Evolutionary conservation across 192 early-diverging fungal species (phyloP), one percentile per base, ranked within the genome.

Genomic region (Podila epigama): DNA sequence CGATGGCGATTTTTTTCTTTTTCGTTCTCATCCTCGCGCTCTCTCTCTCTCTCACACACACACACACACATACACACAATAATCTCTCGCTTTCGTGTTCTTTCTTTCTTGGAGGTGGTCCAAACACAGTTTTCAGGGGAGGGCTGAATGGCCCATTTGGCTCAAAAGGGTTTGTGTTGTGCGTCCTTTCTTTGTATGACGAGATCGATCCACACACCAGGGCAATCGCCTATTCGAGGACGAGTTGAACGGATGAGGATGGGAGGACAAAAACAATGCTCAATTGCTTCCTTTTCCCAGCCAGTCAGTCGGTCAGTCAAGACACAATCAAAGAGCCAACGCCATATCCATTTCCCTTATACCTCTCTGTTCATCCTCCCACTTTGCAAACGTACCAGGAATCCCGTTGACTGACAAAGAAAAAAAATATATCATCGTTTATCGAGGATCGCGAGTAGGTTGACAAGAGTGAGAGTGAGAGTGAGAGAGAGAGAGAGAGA

Each of bases 121-220:
- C 63, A 72, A 72, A 72, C 70, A 72, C 70, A 72, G 70, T 72
- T 72, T 63, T 27, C 51, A 22, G 55, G 41, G 31, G 57, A 15
- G 25, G 33, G 20, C 44, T 22, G 20, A 48, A 40, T n/a, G 20
- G 41, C 41, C 44, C 44, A 48, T n/a, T n/a, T n/a, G n/a, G n/a
- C n/a, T n/a, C 20, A 10, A 48, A 48, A 22, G n/a, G n/a, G n/a
- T n/a, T n/a, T n/a, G n/a, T n/a, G n/a, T n/a, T n/a, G n/a, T n/a
- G n/a, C n/a, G n/a, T n/a, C n/a, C n/a, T n/a, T n/a, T n/a, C n/a
- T n/a, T n/a, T n/a, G n/a, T n/a, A 48, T 48, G 44, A 48, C 44
- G 44, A 48, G 20, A 48, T 48, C 25, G n/a, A n/a, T n/a, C n/a
- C n/a, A n/a, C n/a, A n/a, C 44, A 48, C n/a, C 44, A 48, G 1